Evolutionary conservation across 2,329 filamentous ascomycete genomes (phyloP).

Genomic region (Fusarium nodosum): DNA sequence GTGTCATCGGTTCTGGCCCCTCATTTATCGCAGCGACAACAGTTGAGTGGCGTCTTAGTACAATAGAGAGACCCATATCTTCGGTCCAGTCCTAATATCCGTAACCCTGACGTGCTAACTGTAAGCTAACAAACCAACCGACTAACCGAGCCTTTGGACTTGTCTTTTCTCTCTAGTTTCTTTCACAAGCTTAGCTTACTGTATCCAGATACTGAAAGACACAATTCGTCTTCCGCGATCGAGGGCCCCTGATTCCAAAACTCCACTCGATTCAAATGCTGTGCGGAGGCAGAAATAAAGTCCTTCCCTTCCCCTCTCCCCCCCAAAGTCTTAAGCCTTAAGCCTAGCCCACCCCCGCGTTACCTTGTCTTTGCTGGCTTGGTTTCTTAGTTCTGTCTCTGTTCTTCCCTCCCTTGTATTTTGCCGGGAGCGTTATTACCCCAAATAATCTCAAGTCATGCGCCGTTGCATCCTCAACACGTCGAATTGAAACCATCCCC

Average conservation of each 20-base stretch:
- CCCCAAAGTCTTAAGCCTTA: background rate
- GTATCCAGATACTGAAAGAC: background rate
- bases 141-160: background rate
- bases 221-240: conserved; percentile 2
- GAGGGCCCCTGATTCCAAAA: conserved; percentile 5
- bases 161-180: background rate
- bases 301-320: background rate
- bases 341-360: conserved; percentile 39
- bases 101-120: conserved; percentile 3
- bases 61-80: background rate
- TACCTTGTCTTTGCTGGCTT: conserved; percentile 16
- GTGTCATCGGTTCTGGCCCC: background rate
- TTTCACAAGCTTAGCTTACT: conserved; percentile 2
- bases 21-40: conserved; percentile 11
- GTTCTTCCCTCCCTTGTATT: background rate
- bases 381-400: background rate
- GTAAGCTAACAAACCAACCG: conserved; percentile 1
- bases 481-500: conserved; percentile 24
- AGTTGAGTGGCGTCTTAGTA: background rate
- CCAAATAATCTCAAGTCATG: conserved; percentile 24
- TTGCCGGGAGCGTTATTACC: background rate
- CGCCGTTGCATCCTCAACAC: conserved; percentile 34
- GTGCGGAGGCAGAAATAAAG: conserved; percentile 35
- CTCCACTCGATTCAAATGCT: conserved; percentile 19
- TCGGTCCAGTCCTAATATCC: conserved; percentile 4